Base-by-base conservation (phyloP, 2,329 filamentous ascomycete genomes). In the Calonectria pseudoturangicola region DNA sequence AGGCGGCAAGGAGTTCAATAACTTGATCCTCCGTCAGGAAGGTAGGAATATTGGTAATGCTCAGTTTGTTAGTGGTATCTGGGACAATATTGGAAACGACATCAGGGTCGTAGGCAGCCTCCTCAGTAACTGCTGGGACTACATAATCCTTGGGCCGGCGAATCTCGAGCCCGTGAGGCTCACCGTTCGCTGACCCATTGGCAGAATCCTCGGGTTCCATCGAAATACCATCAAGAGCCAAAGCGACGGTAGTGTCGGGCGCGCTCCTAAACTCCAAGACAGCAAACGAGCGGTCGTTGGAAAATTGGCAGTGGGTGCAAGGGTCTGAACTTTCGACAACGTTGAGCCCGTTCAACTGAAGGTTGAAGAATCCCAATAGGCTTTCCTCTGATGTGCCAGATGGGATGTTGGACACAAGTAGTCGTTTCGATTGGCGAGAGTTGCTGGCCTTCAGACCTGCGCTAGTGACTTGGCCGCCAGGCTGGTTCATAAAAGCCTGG, bases 61-160 rank as follows among this genome's bases (percentile, higher is more conserved):
- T 95, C 77, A 99, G 93, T 88, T 99, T 99, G 88, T 98, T 95
- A 21, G 95, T 93, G 3, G 95, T 97, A 82, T 99, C 97, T 12
- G 95, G 92, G 18, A 99, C 97, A 25, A 94, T 87, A 74, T 90
- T 93, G 2, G 95, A 94, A 45, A 98, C 89, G 1, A 94, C 91
- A 6, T 94, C 94, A 45, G 93, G 92, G 80, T 96, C 92, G 79
- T 93, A 93, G 48, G 93, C 89, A 54, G 91, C 89, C 30, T 95
- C 93, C 60, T 96, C 94, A 1, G 91, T 90, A 41, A 94, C 88
- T 16, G 94, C 92, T 12, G 96, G 96, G 66, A 98, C 95, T 79
- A 98, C 98, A 84, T 98, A 99, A 84, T 99, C 97, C 86, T 98
- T 98, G 50, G 97, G 97, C 56, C 97, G 92, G 75, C 92, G 92